These are phyloP conservation scores for Scedosporium minutisporum DNA, from an alignment of 2,329 filamentous ascomycete species.

Conservation along the genomic window DNA sequence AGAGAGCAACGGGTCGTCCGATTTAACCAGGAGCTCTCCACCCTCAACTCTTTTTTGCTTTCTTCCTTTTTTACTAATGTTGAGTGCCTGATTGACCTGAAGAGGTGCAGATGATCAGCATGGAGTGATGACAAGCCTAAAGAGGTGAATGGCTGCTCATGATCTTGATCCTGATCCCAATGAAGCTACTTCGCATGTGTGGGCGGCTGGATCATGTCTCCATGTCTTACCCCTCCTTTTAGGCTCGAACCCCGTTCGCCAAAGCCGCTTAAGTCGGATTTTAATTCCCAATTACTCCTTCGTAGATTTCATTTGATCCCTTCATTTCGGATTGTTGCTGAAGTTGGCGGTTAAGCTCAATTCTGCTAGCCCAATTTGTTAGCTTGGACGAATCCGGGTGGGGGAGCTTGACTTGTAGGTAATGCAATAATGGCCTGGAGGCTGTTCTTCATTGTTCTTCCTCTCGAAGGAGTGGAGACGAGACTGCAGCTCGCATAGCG, in stretches of 20 bases:
- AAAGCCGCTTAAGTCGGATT: background rate
- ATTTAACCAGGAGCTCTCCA: background rate
- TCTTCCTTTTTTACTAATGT: background rate
- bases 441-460: background rate
- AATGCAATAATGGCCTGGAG: background rate
- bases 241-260: background rate
- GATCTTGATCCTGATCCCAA: background rate
- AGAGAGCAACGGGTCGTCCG: no score
- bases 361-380: background rate
- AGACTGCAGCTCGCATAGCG: no score
- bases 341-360: background rate
- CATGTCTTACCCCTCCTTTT: background rate
- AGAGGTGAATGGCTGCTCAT: background rate
- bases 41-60: background rate
- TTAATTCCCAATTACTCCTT: background rate
- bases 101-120: background rate
- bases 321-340: background rate
- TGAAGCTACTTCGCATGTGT: no score
- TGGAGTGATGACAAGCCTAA: background rate
- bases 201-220: background rate
- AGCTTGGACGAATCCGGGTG: background rate
- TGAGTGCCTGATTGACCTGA: background rate
- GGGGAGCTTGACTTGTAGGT: background rate
- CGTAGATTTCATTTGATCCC: no score
- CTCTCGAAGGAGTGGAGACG: background rate